Evolutionary conservation across 140 eudicot genomes (phyloP), one percentile per base, ranked within the genome.

Genomic region (Flaveria floridana): DNA sequence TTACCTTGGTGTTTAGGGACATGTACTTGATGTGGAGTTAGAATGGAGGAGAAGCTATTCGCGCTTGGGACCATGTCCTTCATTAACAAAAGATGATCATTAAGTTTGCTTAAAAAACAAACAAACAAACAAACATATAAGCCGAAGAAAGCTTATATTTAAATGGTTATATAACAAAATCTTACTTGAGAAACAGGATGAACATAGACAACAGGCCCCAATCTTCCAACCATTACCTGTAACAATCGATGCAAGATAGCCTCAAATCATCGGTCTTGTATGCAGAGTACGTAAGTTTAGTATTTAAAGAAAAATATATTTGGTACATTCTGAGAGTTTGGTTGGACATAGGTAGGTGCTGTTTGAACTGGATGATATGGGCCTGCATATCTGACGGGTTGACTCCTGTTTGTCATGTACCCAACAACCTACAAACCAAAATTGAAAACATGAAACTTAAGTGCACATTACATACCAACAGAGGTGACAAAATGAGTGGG

Each of bases 1-100:
- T 75, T 48, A 91, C 97, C 97, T 85, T 91, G 94, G 81, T 92
- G 88, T 84, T 89, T 89, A 47, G 88, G 85, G 71, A 82, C 79
- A 79, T 87, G 91, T 65, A 84, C 42, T 65, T 80, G 94, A 39
- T 89, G 91, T 13, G 87, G 87, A 73, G 94, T 73, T 39, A 87
- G 37, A 21, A 85, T 73, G 65, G 94, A 86, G 61, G 97, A 79
- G 73, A 82, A 82, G 72, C 85, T 89, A 8, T 86, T 76, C 8
- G 85, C 77, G 75, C 75, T 78, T 74, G 86, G 97, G 71, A 87
- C 85, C 82, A 82, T 59, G 46, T 89, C 97, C 97, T 87, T 62
- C 84, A 80, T 15, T n/a, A 70, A 44, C 77, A 71, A 66, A 69
- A 61, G 12, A 58, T 42, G 56, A 57, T 44, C 51, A 58, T 52